phyloP scores from a whole-genome alignment of 2,329 filamentous ascomycete genomes.

The Cladosporium sp. region DNA sequence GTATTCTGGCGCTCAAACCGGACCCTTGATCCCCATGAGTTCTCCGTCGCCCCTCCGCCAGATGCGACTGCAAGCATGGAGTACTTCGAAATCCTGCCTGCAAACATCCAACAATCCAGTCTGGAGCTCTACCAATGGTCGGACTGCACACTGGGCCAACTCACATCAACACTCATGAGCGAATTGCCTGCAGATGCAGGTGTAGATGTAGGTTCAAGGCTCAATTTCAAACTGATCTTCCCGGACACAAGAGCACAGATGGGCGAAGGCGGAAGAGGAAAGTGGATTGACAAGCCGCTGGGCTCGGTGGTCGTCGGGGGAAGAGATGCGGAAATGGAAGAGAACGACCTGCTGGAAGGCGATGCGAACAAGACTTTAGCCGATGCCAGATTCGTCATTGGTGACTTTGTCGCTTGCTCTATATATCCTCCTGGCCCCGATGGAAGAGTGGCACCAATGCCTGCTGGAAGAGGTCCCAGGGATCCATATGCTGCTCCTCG shows the following conservation, averaged over 20 bases:
- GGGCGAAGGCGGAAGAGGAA: conserved; percentile 44
- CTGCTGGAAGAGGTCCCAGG: conserved; percentile 47
- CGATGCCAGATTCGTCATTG: conserved; percentile 78
- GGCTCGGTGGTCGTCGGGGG: conserved; percentile 72
- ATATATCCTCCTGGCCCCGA: conserved; percentile 71
- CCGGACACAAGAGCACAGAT: conserved; percentile 60
- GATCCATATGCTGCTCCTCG: conserved; percentile 34
- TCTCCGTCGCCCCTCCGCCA: conserved; percentile 48
- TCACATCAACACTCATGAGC: conserved; percentile 70
- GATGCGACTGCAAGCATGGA: conserved; percentile 26
- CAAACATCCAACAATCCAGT: conserved; percentile 26
- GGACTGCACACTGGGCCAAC: conserved; percentile 73
- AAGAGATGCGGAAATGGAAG: conserved; percentile 26
- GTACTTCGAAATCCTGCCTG: conserved; percentile 57
- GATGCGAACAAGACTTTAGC: conserved; percentile 69
- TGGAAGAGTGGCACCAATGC: conserved; percentile 64
- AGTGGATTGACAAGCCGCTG: conserved; percentile 74
- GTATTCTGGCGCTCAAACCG: conserved; percentile 74
- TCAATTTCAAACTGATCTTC: conserved; percentile 84
- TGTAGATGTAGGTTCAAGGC: conserved; percentile 72
- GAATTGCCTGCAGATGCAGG: conserved; percentile 65
- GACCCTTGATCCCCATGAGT: conserved; percentile 74
- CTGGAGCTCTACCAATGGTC: conserved; percentile 84
- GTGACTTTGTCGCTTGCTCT: conserved; percentile 81
- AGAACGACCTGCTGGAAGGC: conserved; percentile 39